Percentiles rank a stretch among this genome's conserved stretches.
phyloP scores from a whole-genome alignment of 306 rosid genomes.

The Oemleria cerasiformis region DNA sequence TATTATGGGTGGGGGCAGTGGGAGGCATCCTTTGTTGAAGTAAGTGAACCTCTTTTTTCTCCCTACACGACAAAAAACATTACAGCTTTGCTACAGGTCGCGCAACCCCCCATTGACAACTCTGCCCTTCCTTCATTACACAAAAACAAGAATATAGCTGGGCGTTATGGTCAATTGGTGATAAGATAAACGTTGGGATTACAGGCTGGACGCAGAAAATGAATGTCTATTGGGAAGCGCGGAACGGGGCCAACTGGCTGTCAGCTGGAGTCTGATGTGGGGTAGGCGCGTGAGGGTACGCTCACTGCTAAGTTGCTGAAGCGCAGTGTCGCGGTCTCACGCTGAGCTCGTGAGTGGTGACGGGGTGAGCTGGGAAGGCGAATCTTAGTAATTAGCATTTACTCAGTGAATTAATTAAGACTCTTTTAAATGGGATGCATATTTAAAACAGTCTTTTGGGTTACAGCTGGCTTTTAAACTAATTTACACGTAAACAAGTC shows the following conservation, averaged over 20 bases:
- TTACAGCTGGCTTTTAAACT: conserved; percentile 32
- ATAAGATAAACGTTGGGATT: conserved; percentile 42
- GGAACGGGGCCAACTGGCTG: conserved; percentile 59
- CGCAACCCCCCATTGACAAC: conserved; percentile 12
- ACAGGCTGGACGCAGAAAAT: conserved; percentile 56
- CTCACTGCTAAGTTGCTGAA: conserved; percentile 13
- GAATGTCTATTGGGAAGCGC: conserved; percentile 56
- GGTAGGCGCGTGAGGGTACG: conserved; percentile 41
- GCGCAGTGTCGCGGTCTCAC: background rate
- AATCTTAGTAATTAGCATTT: background rate
- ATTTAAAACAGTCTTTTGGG: background rate
- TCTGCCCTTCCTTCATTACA: background rate
- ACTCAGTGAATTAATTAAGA: background rate
- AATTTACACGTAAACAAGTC: conserved; percentile 2
- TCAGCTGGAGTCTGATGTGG: conserved; percentile 56
- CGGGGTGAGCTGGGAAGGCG: background rate
- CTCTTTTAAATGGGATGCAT: too few species aligned
- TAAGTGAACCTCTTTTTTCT: conserved; percentile 17
- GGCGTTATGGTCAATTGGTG: conserved; percentile 19
- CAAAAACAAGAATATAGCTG: background rate
- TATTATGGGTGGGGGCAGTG: background rate
- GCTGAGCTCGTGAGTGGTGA: conserved; percentile 41
- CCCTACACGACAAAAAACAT: conserved; percentile 47
- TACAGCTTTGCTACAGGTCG: conserved; percentile 58
- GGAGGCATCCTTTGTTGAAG: conserved; percentile 29